Percentiles rank a stretch among this genome's conserved stretches.
phyloP scores from a whole-genome alignment of 1,284 basidiomycete genomes.

The Ceratobasidium papillatum region DNA sequence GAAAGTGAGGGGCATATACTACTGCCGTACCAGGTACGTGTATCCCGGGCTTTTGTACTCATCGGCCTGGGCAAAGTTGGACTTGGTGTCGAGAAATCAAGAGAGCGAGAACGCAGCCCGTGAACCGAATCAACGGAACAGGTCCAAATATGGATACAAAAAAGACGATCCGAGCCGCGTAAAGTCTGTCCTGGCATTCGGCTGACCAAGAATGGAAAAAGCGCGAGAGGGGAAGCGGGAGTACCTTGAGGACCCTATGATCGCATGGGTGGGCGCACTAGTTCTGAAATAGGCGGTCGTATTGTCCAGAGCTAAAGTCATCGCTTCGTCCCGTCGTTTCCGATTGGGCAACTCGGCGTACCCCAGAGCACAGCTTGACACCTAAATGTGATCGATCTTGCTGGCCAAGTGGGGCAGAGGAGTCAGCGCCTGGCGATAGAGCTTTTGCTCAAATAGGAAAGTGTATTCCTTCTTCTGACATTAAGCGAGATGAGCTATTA shows the following conservation, averaged over 20 bases:
- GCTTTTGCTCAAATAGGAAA: conserved; percentile 14
- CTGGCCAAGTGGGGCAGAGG: neutral
- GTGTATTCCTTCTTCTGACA: neutral
- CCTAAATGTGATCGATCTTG: neutral
- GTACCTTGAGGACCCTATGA: neutral
- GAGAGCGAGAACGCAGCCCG: neutral
- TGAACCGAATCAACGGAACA: conserved; percentile 23
- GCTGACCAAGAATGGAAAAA: conserved; percentile 22
- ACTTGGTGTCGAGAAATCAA: conserved; percentile 4
- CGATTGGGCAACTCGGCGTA: neutral
- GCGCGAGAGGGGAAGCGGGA: conserved; percentile 14
- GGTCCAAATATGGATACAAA: conserved; percentile 28
- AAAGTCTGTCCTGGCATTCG: conserved; percentile 9
- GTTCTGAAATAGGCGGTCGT: neutral
- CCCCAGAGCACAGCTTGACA: conserved; percentile 16
- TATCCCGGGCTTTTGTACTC: conserved; percentile 26
- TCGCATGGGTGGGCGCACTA: neutral
- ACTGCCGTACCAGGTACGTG: conserved; percentile 20
- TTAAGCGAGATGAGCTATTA: conserved; percentile 3
- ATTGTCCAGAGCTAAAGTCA: conserved; percentile 24
- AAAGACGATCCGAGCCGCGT: conserved; percentile 19
- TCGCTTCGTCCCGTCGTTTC: neutral
- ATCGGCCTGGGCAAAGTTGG: neutral
- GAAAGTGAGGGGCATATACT: conserved; percentile 11
- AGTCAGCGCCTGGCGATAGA: neutral